Conservation (phyloP, 2,329 filamentous ascomycete species). For the Neonectria faginata region DNA sequence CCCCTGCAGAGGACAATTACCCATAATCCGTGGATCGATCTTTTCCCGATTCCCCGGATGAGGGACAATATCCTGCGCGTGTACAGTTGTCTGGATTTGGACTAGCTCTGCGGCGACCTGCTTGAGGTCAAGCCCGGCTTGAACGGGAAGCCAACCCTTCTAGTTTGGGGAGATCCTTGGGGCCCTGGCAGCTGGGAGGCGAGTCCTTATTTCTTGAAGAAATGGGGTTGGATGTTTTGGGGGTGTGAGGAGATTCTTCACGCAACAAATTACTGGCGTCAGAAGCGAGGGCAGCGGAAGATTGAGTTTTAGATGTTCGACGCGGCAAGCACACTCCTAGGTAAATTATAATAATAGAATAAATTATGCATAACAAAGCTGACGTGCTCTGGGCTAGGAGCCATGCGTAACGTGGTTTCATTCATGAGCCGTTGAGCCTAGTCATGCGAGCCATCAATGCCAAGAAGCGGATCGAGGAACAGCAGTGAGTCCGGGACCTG, state of each 20-base stretch:
- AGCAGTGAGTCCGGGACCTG: not conserved
- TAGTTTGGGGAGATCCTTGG: constrained; percentile 15
- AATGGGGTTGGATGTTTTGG: constrained; percentile 6
- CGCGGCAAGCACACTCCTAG: no score
- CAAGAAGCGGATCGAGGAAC: not conserved
- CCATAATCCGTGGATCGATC: constrained; percentile 18
- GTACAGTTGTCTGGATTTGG: not conserved
- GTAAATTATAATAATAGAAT: no score
- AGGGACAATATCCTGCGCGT: constrained; percentile 4
- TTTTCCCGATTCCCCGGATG: constrained; percentile 15
- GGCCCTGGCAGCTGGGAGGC: constrained; percentile 7
- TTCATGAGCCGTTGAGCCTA: not conserved
- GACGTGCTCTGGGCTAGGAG: not conserved
- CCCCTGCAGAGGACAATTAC: not conserved
- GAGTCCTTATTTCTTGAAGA: not conserved
- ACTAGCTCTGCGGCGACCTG: constrained; percentile 7
- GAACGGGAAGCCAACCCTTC: constrained; percentile 2
- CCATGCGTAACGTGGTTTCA: not conserved
- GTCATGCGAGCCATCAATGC: not conserved
- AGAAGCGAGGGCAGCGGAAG: not conserved
- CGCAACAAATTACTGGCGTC: constrained; percentile 11
- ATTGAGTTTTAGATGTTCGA: no score
- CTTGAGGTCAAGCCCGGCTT: not conserved
- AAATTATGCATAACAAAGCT: not conserved
- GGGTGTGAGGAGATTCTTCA: constrained; percentile 2